phyloP scores from a whole-genome alignment of 768 basidiomycete species.

The Lactarius deliciosus region DNA sequence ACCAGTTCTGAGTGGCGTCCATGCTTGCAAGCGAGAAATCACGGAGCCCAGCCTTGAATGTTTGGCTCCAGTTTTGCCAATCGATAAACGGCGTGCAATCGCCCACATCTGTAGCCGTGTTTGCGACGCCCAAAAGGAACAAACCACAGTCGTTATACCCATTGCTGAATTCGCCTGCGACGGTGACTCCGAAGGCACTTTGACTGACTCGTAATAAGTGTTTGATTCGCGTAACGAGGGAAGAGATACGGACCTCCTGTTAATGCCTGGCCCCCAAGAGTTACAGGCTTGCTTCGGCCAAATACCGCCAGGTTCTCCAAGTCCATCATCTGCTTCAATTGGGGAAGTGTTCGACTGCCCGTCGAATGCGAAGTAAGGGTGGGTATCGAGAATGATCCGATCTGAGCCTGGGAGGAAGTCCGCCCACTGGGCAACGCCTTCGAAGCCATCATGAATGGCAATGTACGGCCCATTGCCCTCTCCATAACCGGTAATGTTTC shows the following conservation, averaged over 20 bases:
- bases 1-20: slow-evolving; percentile 68
- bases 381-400: slow-evolving; percentile 50
- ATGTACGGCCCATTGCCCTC: slow-evolving; percentile 66
- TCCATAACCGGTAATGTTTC: slow-evolving; percentile 73
- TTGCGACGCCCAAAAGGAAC: slow-evolving; percentile 41
- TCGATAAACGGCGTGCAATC: slow-evolving; percentile 49
- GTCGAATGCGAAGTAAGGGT: slow-evolving; percentile 44
- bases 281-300: slow-evolving; percentile 39
- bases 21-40: slow-evolving; percentile 56
- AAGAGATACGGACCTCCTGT: slow-evolving; percentile 41
- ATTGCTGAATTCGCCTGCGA: slow-evolving; percentile 75
- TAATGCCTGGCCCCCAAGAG: slow-evolving; percentile 44
- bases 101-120: slow-evolving; percentile 26
- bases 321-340: slow-evolving; percentile 38
- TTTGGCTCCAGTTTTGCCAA: slow-evolving; percentile 51
- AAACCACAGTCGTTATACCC: slow-evolving; percentile 67
- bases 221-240: neutral
- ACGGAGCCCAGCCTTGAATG: slow-evolving; percentile 52
- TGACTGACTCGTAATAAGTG: slow-evolving; percentile 36
- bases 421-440: slow-evolving; percentile 46
- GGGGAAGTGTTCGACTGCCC: slow-evolving; percentile 26
- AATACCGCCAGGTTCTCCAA: slow-evolving; percentile 32
- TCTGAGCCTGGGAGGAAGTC: slow-evolving; percentile 44
- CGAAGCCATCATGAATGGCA: slow-evolving; percentile 55
- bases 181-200: slow-evolving; percentile 62